Evolutionary conservation across 345 rosid species (phyloP), one percentile per base, ranked within the genome.

Genomic region (Camelina neglecta): DNA sequence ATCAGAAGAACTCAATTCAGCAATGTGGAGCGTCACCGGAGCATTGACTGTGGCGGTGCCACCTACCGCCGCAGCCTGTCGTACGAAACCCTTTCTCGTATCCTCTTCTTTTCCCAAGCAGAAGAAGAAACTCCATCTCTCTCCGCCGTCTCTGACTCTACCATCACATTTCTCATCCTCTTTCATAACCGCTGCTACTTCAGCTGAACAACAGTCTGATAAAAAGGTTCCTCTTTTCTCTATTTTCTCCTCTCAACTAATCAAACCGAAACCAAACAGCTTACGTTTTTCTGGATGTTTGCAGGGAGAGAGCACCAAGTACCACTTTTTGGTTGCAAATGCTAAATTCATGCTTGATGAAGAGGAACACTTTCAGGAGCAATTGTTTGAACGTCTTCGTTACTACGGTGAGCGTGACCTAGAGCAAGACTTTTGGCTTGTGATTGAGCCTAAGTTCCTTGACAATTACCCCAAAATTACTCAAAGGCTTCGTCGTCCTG

Each of bases 311-410:
- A 69, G 62, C 71, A 83, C 68, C 7, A 92, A 85, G 80, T 94
- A 89, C 53, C 80, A 86, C 75, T 94, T 93, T 33, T 72, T 90
- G 64, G 89, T 93, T 31, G 98, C 98, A 0, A 93, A 92, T 54
- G 97, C 98, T 1, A 91, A 93, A 69, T 91, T 93, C 87, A 90
- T 93, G 98, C 82, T 93, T 75, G 98, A 93, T 62, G 98, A 93
- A 83, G 98, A 93, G 80, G 98, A 91, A 84, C 98, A 93, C 75
- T 93, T 93, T 74, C 65, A 86, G 84, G 98, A 93, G 85, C 92
- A 69, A 15, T 18, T 93, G 83, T 91, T 83, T 13, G 98, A 93
- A 82, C 84, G 96, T 65, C 94, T 83, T 23, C 89, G 92, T 7
- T 11, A 70, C 75, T 93, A 79, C 65, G 90, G 86, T 60, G 99